Evolutionary conservation across 2,329 filamentous ascomycete genomes (phyloP), one percentile per base, ranked within the genome.

Genomic region (Diaporthe vaccinii): DNA sequence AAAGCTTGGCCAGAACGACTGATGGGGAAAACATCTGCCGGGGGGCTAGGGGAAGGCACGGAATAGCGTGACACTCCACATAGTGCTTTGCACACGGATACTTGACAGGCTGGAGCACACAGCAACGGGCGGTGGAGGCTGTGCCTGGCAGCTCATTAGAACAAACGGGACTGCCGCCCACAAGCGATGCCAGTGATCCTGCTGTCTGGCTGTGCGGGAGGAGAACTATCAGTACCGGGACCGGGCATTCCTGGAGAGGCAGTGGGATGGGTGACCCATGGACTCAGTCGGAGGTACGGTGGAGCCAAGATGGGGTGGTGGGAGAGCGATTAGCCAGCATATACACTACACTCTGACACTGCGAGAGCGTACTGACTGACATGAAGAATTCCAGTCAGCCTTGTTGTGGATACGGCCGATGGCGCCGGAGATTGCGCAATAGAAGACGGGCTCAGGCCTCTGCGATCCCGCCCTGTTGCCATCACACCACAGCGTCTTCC

Each of bases 51-150:
- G 55, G 31, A 10, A n/a, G 5, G 10, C 7, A 36, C 20, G 3
- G 22, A 41, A 17, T 61, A 61, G 57, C 34, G 34, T 36, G 15
- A 36, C 22, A 61, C 39, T 12, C 31, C 34, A 36, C 22, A 17
- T n/a, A 44, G 25, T 28, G 41, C 39, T 25, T 12, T 6, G 57
- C 2, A 58, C 55, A 34, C 55, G 55, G 17, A 34, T 34, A 36
- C 31, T 59, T n/a, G 57, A 59, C 57, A 25, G 57, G 55, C 55
- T 58, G 34, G 55, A 36, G 58, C 14, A 22, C 36, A 41, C 58
- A 61, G 36, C 36, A 58, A 28, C 36, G 22, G 59, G 61, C 41
- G 49, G 61, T 49, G 61, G 61, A 67, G 62, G 62, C 62, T 67
- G 62, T 51, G 62, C 62, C 41, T 34, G 28, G 62, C 59, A 51